A percentile compares a stretch with the other conserved stretches of the same genome.
Conservation (phyloP, 768 basidiomycete species). For the Pholiota molesta region DNA sequence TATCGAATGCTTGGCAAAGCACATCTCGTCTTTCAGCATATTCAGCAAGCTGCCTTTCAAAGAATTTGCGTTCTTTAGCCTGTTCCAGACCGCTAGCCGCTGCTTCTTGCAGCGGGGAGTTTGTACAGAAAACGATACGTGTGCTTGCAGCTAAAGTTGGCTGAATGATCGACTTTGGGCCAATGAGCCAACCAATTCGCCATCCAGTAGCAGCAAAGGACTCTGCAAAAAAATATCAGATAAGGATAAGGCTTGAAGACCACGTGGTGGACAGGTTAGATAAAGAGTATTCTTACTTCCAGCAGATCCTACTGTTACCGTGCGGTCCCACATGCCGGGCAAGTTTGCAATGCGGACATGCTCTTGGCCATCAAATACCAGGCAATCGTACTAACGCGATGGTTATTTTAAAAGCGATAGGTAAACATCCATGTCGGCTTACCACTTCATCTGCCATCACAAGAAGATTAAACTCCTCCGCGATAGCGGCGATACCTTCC, state of each 20-base stretch:
- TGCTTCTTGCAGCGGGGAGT: constrained; percentile 95
- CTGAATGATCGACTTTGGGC: constrained; percentile 76
- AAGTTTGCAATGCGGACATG: constrained; percentile 92
- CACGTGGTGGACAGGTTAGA: background rate
- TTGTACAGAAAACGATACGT: constrained; percentile 93
- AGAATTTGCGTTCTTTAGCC: constrained; percentile 71
- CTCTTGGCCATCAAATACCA: constrained; percentile 85
- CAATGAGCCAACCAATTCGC: constrained; percentile 97
- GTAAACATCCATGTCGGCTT: constrained; percentile 30
- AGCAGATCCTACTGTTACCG: constrained; percentile 94
- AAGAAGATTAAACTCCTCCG: constrained; percentile 90
- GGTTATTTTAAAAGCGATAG: constrained; percentile 7
- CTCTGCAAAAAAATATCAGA: constrained; percentile 49
- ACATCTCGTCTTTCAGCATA: constrained; percentile 81
- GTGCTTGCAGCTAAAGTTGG: constrained; percentile 91
- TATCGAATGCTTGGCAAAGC: constrained; percentile 80
- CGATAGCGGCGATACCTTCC: constrained; percentile 81
- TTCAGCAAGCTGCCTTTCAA: constrained; percentile 72
- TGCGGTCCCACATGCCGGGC: constrained; percentile 99
- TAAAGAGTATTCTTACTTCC: constrained; percentile 63
- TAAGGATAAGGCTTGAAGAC: constrained; percentile 3
- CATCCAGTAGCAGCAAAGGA: constrained; percentile 97
- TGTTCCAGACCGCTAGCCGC: constrained; percentile 88
- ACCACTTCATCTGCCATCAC: constrained; percentile 98
- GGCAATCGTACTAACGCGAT: constrained; percentile 79